Conservation (phyloP, 1,284 basidiomycete genomes). For the Limonomyces culmigenus region DNA sequence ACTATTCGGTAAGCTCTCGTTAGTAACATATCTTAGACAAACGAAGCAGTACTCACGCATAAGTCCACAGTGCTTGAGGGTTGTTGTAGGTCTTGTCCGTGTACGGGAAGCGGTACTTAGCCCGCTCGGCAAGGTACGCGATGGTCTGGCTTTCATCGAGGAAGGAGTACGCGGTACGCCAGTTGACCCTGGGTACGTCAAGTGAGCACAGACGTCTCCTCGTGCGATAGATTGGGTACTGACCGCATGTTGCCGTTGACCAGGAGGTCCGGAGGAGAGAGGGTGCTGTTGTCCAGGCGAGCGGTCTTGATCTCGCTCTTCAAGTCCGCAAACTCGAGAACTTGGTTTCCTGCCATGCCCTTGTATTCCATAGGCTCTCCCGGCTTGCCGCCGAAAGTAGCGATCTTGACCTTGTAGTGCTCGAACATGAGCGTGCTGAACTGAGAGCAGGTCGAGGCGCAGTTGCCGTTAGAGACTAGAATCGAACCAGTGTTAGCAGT, state of each 20-base stretch:
- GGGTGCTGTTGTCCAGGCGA: constrained; percentile 32
- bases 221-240: constrained; percentile 2
- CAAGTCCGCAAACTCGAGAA: constrained; percentile 44
- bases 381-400: constrained; percentile 43
- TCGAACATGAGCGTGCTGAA: constrained; percentile 50
- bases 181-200: no score
- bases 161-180: constrained; percentile 13
- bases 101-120: constrained; percentile 29
- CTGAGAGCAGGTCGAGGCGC: constrained; percentile 49
- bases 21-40: no score
- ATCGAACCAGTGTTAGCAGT: constrained; percentile 5
- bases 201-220: no score
- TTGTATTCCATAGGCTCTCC: constrained; percentile 35
- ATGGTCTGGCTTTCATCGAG: constrained; percentile 12
- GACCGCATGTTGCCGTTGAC: constrained; percentile 31
- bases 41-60: no score
- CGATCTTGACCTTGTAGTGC: constrained; percentile 34
- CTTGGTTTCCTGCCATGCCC: constrained; percentile 52
- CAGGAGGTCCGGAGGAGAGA: constrained; percentile 40
- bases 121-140: constrained; percentile 5
- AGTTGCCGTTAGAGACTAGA: constrained; percentile 32
- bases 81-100: constrained; percentile 47
- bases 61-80: constrained; percentile 43
- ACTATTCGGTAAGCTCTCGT: no score
- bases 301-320: constrained; percentile 51